phyloP scores from a whole-genome alignment of 139 green algal species.

The Coccomyxa sp. region DNA sequence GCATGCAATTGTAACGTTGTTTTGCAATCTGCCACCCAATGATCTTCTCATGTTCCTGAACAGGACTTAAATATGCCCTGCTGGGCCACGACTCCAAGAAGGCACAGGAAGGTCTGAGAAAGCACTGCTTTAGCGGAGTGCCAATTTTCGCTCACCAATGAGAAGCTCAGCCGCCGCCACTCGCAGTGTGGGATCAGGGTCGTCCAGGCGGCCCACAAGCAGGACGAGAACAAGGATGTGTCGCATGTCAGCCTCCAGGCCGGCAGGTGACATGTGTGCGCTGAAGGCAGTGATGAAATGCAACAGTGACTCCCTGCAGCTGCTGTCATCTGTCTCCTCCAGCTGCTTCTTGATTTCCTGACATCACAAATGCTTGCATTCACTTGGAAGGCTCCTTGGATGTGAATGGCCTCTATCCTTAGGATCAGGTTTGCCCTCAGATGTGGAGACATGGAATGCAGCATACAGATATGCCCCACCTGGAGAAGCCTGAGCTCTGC shows the following conservation, averaged over 20 bases:
- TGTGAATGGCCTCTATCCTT: neutral
- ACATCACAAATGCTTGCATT: neutral
- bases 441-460: neutral
- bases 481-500: neutral
- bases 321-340: neutral
- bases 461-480: neutral
- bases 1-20: slow-evolving; percentile 1
- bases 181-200: slow-evolving; percentile 14
- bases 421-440: neutral
- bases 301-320: slow-evolving; percentile 14
- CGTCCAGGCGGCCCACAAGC: slow-evolving; percentile 28
- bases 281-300: slow-evolving; percentile 20
- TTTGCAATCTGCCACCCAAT: neutral
- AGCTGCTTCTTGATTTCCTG: slow-evolving; percentile 12
- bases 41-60: neutral
- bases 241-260: slow-evolving; percentile 3
- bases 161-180: slow-evolving; percentile 28
- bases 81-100: too few species aligned
- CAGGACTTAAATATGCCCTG: neutral
- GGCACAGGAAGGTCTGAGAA: neutral
- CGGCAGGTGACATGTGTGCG: neutral
- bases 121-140: neutral
- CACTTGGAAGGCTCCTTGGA: neutral
- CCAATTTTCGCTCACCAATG: slow-evolving; percentile 11
- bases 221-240: slow-evolving; percentile 30